Conservation (phyloP, 257 asterid species). For the Solanum chiquidenum region DNA sequence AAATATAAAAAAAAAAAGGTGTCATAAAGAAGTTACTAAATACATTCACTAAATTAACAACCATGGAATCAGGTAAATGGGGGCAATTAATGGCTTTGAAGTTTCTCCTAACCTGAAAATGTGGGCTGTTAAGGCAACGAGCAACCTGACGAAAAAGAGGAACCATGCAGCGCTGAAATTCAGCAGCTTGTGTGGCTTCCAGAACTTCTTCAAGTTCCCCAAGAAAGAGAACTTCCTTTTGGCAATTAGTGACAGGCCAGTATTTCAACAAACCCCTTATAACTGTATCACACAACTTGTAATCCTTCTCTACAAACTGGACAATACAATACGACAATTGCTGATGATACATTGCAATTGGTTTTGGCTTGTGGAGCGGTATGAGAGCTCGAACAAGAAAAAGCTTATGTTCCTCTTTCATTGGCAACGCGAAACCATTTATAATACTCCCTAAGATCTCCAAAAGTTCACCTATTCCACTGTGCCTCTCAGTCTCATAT, state of each 20-base stretch:
- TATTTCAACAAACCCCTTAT: constrained; percentile 72
- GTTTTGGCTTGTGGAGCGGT: constrained; percentile 82
- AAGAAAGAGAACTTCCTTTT: constrained; percentile 72
- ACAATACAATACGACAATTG: constrained; percentile 62
- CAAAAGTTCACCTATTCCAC: constrained; percentile 76
- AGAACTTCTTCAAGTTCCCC: constrained; percentile 78
- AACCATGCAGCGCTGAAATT: constrained; percentile 66
- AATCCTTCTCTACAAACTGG: constrained; percentile 79
- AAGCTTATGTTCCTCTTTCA: constrained; percentile 95
- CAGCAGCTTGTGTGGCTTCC: constrained; percentile 58
- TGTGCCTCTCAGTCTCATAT: constrained; percentile 64
- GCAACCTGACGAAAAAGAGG: constrained; percentile 75
- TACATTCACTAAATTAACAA: neutral
- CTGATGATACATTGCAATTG: constrained; percentile 51
- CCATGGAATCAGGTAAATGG: neutral
- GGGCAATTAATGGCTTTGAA: neutral
- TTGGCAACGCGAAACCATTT: constrained; percentile 85
- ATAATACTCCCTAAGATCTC: constrained; percentile 88
- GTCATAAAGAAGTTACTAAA: neutral
- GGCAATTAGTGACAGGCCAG: constrained; percentile 76
- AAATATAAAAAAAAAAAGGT: neutral
- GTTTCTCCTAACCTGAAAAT: constrained; percentile 55
- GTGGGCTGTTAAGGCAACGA: constrained; percentile 60
- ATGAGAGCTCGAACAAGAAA: constrained; percentile 70
- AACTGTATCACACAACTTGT: constrained; percentile 56